Evolutionary conservation across 495 filamentous ascomycete species (phyloP), one percentile per base, ranked within the genome.

Genomic region (Ramalina peruviana): DNA sequence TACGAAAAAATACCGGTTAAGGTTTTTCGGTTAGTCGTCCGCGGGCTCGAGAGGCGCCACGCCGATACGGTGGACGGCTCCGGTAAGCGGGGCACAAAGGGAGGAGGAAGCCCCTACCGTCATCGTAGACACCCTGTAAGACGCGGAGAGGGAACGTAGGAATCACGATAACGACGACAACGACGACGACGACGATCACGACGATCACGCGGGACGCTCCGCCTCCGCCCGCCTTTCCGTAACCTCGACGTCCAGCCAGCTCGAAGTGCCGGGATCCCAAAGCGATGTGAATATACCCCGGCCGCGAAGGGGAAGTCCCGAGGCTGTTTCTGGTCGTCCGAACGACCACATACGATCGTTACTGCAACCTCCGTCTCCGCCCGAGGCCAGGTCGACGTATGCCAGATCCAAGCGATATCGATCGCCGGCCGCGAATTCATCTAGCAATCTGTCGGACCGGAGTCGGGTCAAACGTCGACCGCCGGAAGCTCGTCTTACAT

Each of bases 1-100:
- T n/a, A 36, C 9, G 30, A 40, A 52, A 30, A 25, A 15, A 15
- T 20, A 49, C 38, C 1, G 39, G 17, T 43, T 48, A 15, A 36
- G 50, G 27, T 20, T 52, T 37, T 40, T 37, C 33, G 26, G 26
- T 36, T 15, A 37, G 40, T 16, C n/a, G 23, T 6, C 46, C 16
- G 15, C 33, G 25, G 9, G 23, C 37, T 37, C 37, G n/a, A 26
- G 46, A 48, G 38, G 13, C 38, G 27, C 25, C 26, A 48, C 46
- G 6, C 46, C 46, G 4, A 48, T 19, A 48, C 46, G 15, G 46
- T 16, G n/a, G 37, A 37, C 26, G 46, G 37, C 46, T 48, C 46
- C 33, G 26, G 26, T 15, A 36, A 10, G 25, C 38, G 46, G 38
- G 26, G 38, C 21, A 36, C n/a, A 36, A 26, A 21, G 38, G 19